A percentile compares a stretch with the other conserved stretches of the same genome.
Evolutionary conservation across 257 asterid genomes (phyloP).

Genomic region (Rhazya stricta): DNA sequence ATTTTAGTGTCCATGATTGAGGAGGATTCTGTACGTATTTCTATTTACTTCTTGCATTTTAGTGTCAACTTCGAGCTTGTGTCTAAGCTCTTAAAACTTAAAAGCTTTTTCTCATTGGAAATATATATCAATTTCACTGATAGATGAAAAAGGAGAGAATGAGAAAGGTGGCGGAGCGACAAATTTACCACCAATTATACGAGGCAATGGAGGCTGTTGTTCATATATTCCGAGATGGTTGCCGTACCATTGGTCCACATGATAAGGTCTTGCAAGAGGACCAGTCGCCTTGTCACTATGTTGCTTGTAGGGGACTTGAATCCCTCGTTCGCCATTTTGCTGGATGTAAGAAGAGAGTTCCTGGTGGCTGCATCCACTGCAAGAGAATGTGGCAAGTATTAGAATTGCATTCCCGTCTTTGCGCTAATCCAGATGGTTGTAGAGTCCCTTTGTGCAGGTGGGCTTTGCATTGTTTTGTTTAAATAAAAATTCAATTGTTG

Average conservation of each 20-base stretch:
- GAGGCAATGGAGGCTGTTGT: conserved; percentile 95
- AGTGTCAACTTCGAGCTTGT: background rate
- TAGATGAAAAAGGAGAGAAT: conserved; percentile 48
- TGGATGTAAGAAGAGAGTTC: conserved; percentile 57
- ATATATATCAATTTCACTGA: background rate
- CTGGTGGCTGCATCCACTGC: conserved; percentile 78
- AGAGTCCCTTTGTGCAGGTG: conserved; percentile 82
- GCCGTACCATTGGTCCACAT: conserved; percentile 74
- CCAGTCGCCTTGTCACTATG: conserved; percentile 53
- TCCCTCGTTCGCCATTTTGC: conserved; percentile 73
- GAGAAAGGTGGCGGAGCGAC: conserved; percentile 51
- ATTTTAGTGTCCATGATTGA: conserved; percentile 37
- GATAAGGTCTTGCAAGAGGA: conserved; percentile 44
- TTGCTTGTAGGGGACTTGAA: conserved; percentile 71
- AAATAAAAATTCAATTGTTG: too few species aligned
- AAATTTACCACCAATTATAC: conserved; percentile 50
- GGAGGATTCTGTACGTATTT: conserved; percentile 50
- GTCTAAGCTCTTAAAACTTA: background rate
- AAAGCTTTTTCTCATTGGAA: background rate
- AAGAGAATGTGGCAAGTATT: conserved; percentile 84
- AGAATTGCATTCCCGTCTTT: conserved; percentile 78
- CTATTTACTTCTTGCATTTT: background rate
- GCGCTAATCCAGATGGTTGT: conserved; percentile 55
- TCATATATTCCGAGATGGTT: conserved; percentile 83
- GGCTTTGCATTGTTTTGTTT: conserved; percentile 1